Conservation (phyloP, 306 rosid genomes). For the Acacia crassicarpa region DNA sequence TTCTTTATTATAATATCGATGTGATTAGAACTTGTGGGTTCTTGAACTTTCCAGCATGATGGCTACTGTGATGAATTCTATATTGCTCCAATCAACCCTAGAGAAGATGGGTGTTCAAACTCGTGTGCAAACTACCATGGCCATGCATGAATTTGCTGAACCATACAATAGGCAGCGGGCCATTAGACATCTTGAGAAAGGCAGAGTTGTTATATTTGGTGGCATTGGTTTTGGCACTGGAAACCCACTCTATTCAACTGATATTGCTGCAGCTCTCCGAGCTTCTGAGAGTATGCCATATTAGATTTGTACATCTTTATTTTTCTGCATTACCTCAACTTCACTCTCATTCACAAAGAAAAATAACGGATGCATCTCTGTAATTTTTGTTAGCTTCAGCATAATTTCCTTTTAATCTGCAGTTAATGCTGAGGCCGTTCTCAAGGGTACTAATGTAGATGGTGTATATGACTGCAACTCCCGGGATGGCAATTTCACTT, state of each 20-base stretch:
- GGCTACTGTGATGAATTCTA: slow-evolving; percentile 71
- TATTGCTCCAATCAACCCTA: slow-evolving; percentile 64
- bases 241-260: slow-evolving; percentile 56
- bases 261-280: slow-evolving; percentile 62
- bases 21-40: slow-evolving; percentile 33
- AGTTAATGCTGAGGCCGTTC: slow-evolving; percentile 64
- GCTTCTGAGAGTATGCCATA: slow-evolving; percentile 56
- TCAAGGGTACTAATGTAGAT: slow-evolving; percentile 61
- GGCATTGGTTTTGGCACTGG: slow-evolving; percentile 63
- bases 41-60: slow-evolving; percentile 52
- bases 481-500: slow-evolving; percentile 47
- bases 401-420: slow-evolving; percentile 19
- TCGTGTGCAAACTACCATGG: slow-evolving; percentile 55
- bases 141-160: slow-evolving; percentile 64
- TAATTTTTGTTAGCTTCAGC: slow-evolving; percentile 11
- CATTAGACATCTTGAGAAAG: slow-evolving; percentile 76
- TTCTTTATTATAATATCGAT: slow-evolving; percentile 1
- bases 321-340: not conserved
- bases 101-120: slow-evolving; percentile 75
- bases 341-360: not conserved
- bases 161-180: slow-evolving; percentile 70
- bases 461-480: slow-evolving; percentile 60
- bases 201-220: slow-evolving; percentile 71
- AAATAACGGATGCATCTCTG: not conserved
- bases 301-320: slow-evolving; percentile 2